Evolutionary conservation across 768 basidiomycete genomes (phyloP).

Genomic region (Lactarius hengduanensis): DNA sequence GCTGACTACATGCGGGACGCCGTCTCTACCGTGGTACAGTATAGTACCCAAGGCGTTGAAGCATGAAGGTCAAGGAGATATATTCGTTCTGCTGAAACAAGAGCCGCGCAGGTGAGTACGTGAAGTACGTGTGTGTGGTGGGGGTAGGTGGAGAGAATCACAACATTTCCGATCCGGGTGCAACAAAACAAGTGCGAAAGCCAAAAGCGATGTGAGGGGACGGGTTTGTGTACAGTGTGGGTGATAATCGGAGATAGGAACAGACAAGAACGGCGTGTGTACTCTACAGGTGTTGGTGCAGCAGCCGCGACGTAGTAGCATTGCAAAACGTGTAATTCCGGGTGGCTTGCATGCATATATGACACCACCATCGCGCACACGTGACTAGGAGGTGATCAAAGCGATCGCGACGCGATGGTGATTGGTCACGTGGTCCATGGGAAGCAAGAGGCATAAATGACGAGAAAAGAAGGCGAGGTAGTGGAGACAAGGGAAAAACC

Average conservation of each 20-base stretch:
- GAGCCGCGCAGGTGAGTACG: constrained; percentile 14
- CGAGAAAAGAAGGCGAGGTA: background rate
- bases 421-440: constrained; percentile 13
- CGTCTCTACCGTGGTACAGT: constrained; percentile 2
- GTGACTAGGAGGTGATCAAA: constrained; percentile 19
- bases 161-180: constrained; percentile 18
- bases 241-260: background rate
- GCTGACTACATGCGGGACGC: constrained; percentile 13
- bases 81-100: background rate
- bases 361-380: constrained; percentile 17
- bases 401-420: constrained; percentile 18
- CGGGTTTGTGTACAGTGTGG: constrained; percentile 9
- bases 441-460: background rate
- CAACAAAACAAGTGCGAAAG: constrained; percentile 27
- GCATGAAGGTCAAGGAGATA: constrained; percentile 9
- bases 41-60: background rate
- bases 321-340: background rate
- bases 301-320: background rate
- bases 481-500: background rate
- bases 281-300: background rate
- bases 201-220: constrained; percentile 18
- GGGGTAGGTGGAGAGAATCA: background rate
- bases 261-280: constrained; percentile 1
- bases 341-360: background rate
- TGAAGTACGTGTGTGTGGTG: background rate